Percentiles rank a stretch among this genome's conserved stretches.
These are phyloP conservation scores for Linnemannia schmuckeri DNA, from an alignment of 192 early-diverging fungal species.

Conservation along the genomic window DNA sequence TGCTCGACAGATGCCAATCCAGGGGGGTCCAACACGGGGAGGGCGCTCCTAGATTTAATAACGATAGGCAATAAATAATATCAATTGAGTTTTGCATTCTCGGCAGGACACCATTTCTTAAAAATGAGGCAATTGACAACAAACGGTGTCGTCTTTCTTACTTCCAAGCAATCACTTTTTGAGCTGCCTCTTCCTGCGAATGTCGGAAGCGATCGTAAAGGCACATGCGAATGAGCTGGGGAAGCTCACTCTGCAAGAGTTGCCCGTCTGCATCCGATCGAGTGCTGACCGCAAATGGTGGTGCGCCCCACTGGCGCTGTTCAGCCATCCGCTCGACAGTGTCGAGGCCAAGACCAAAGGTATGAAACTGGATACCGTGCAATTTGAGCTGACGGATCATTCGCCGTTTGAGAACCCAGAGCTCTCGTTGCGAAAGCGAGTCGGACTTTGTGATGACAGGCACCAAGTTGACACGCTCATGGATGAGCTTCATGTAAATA, in stretches of 20 bases:
- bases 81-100: neutral
- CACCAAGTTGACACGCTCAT: slow-evolving; percentile 92
- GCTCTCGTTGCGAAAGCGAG: slow-evolving; percentile 87
- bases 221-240: slow-evolving; percentile 19
- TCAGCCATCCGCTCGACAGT: slow-evolving; percentile 37
- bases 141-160: slow-evolving; percentile 1
- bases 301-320: slow-evolving; percentile 38
- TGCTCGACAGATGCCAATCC: slow-evolving; percentile 1
- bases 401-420: slow-evolving; percentile 89
- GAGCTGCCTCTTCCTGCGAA: slow-evolving; percentile 36
- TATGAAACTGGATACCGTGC: slow-evolving; percentile 49
- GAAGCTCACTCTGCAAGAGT: slow-evolving; percentile 31
- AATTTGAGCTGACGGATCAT: slow-evolving; percentile 61
- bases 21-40: neutral
- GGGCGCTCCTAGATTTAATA: neutral
- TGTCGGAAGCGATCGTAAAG: slow-evolving; percentile 37
- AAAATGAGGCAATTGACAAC: neutral
- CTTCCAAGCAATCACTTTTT: slow-evolving; percentile 46
- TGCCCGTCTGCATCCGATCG: slow-evolving; percentile 25
- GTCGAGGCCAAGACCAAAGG: slow-evolving; percentile 29
- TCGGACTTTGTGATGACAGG: slow-evolving; percentile 96
- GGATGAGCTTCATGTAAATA: slow-evolving; percentile 95
- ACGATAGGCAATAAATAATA: neutral
- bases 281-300: slow-evolving; percentile 43
- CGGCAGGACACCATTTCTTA: neutral